Evolutionary conservation across 176 grass and related monocot genomes (phyloP).

Genomic region (Microstegium vimineum): DNA sequence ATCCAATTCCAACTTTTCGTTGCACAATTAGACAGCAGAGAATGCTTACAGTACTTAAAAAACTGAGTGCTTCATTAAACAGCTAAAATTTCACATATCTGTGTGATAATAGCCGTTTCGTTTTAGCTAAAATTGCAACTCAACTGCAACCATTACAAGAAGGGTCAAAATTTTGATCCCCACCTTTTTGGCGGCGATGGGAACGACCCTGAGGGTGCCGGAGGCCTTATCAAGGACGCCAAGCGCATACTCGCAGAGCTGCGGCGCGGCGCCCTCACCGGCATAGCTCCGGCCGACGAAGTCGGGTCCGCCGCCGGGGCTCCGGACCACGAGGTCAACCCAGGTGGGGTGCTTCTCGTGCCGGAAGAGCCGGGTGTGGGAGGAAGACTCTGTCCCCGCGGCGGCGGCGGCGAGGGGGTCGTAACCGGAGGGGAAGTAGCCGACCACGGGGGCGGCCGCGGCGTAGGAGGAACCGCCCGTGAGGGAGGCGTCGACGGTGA

Average conservation of each 20-base stretch:
- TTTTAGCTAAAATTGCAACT: not conserved
- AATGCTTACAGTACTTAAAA: not conserved
- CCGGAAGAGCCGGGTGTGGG: constrained; percentile 37
- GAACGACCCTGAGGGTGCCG: constrained; percentile 70
- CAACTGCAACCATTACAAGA: not conserved
- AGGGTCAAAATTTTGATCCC: not conserved
- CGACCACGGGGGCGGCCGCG: constrained; percentile 51
- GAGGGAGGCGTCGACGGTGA: constrained; percentile 48
- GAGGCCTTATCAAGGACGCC: constrained; percentile 82
- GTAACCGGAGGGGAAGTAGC: constrained; percentile 85
- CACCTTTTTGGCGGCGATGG: constrained; percentile 75
- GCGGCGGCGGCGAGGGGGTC: constrained; percentile 29
- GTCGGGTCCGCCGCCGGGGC: constrained; percentile 35
- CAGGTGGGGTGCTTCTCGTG: constrained; percentile 37
- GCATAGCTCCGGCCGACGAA: constrained; percentile 78
- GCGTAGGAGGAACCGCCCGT: not conserved
- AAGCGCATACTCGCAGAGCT: constrained; percentile 67
- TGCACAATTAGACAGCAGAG: not conserved
- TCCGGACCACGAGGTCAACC: constrained; percentile 63
- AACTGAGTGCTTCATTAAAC: not conserved
- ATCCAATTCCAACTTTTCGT: not conserved
- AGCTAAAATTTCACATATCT: not conserved
- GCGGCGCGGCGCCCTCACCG: constrained; percentile 60
- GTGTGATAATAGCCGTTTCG: not conserved
- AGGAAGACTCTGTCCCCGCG: not conserved